Evolutionary conservation across 176 grass and related monocot species (phyloP).

Genomic region (Pharus latifolius): DNA sequence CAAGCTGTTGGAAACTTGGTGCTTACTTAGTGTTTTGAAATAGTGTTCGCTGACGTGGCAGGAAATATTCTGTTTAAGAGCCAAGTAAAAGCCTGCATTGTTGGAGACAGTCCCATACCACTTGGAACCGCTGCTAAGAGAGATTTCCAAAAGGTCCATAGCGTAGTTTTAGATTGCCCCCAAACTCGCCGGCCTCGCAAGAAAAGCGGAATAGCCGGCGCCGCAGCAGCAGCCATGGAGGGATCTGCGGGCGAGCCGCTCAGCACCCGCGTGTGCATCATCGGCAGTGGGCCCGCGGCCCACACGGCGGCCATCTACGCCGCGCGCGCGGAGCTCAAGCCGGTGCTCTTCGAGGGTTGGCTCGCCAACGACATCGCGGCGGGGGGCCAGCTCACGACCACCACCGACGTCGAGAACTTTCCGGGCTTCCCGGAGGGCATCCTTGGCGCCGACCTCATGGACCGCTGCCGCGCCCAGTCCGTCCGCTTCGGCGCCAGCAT

Average conservation of each 20-base stretch:
- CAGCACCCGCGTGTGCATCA: conserved; percentile 75
- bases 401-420: conserved; percentile 98
- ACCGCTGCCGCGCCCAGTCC: conserved; percentile 61
- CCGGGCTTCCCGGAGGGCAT: conserved; percentile 71
- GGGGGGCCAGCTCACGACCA: conserved; percentile 78
- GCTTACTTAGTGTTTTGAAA: no score
- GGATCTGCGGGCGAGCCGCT: conserved; percentile 38
- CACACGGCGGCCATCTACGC: conserved; percentile 98
- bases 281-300: conserved; percentile 78
- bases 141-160: no score
- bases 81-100: no score
- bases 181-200: conserved; percentile 23
- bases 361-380: conserved; percentile 79
- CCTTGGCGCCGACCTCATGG: conserved; percentile 79
- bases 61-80: no score
- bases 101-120: no score
- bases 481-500: conserved; percentile 57
- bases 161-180: no score
- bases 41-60: no score
- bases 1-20: no score
- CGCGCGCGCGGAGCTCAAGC: conserved; percentile 77
- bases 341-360: conserved; percentile 87
- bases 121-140: no score
- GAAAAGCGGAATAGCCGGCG: conserved; percentile 24
- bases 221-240: conserved; percentile 45